phyloP scores from a whole-genome alignment of 2,329 filamentous ascomycete genomes.

The Pyrenochaeta sp. region DNA sequence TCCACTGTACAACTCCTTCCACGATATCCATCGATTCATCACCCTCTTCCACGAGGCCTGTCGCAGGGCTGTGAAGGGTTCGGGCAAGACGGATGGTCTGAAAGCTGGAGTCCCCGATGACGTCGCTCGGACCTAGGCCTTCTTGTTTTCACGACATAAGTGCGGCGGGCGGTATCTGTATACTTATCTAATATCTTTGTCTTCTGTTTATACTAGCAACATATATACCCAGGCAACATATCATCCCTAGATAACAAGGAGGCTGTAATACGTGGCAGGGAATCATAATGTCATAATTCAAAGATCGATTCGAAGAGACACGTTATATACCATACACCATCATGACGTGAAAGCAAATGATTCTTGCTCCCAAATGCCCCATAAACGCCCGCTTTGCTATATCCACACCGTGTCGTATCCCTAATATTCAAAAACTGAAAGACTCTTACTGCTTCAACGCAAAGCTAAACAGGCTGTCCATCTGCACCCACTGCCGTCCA shows the following conservation, averaged over 20 bases:
- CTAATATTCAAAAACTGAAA: constrained; percentile 1
- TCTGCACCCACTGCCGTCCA: constrained; percentile 90
- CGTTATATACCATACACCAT: constrained; percentile 6
- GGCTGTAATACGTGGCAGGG: neutral
- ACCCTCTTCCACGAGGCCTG: constrained; percentile 62
- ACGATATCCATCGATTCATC: constrained; percentile 66
- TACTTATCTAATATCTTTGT: neutral
- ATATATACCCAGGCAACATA: constrained; percentile 20
- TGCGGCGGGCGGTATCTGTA: neutral
- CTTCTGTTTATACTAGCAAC: constrained; percentile 11
- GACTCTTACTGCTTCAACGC: constrained; percentile 45
- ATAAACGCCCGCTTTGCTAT: neutral
- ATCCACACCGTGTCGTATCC: neutral
- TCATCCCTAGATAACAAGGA: neutral
- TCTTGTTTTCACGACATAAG: neutral
- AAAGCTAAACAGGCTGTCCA: constrained; percentile 84
- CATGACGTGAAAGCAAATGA: constrained; percentile 1
- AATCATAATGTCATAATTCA: constrained; percentile 3
- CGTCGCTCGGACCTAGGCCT: constrained; percentile 19
- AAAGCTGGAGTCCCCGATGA: constrained; percentile 8
- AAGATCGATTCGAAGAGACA: constrained; percentile 5
- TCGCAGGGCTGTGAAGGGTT: constrained; percentile 40
- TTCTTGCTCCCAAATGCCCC: neutral
- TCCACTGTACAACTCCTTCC: constrained; percentile 83
- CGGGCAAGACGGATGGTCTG: neutral